Conservation (phyloP, 176 grass and related monocot genomes). For the Eleusine indica region DNA sequence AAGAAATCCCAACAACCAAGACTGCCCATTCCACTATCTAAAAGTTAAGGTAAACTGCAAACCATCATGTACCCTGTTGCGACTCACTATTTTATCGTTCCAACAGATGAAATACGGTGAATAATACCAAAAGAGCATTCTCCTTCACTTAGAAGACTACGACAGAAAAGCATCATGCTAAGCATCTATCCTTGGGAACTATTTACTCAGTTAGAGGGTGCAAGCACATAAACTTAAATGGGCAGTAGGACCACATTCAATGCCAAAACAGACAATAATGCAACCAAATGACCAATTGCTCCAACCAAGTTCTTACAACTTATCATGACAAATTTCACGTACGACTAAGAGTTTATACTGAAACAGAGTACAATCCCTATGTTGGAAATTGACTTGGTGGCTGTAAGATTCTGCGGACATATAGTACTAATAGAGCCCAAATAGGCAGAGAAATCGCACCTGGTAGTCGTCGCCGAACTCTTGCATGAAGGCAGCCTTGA, state of each 20-base stretch:
- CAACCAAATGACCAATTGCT: conserved; percentile 18
- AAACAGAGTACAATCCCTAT: not conserved
- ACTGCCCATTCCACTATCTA: not conserved
- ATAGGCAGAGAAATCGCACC: conserved; percentile 15
- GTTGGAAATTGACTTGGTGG: not conserved
- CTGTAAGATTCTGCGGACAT: not conserved
- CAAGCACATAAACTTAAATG: conserved; percentile 7
- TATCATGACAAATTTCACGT: not conserved
- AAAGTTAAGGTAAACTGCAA: not conserved
- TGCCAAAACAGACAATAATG: not conserved
- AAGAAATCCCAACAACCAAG: not conserved
- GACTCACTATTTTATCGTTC: not conserved
- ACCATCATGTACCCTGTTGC: not conserved
- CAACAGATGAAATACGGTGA: not conserved
- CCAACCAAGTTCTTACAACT: conserved; percentile 11
- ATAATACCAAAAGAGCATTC: not conserved
- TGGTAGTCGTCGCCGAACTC: conserved; percentile 89
- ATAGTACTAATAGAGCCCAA: not conserved
- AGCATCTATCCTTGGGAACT: not conserved
- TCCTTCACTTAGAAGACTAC: not conserved
- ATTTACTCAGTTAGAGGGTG: conserved; percentile 8
- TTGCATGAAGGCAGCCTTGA: conserved; percentile 81
- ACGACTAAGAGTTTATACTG: not conserved
- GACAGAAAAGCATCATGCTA: conserved; percentile 17
- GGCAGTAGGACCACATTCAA: conserved; percentile 13